Percentiles rank a stretch among this genome's conserved stretches.
These are phyloP conservation scores for Pseudocercospora fijiensis DNA, from an alignment of 2,329 filamentous ascomycete species.

Conservation along the genomic window DNA sequence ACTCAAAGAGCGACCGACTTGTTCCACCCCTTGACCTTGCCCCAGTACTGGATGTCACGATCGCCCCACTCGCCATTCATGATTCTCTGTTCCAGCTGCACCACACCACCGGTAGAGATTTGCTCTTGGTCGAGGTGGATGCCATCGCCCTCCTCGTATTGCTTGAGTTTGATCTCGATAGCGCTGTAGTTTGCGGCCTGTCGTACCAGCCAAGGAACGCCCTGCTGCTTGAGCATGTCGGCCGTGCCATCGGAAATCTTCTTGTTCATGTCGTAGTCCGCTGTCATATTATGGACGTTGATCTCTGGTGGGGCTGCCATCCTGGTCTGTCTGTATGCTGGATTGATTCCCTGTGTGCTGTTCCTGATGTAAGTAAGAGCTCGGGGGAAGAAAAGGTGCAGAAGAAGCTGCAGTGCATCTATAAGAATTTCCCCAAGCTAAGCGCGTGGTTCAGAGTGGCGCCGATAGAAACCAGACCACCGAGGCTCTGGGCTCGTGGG, in stretches of 20 bases:
- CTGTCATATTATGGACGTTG: conserved; percentile 66
- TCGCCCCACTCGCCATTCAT: conserved; percentile 61
- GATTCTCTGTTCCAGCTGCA: conserved; percentile 59
- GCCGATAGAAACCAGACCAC: conserved; percentile 3
- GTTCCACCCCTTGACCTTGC: conserved; percentile 63
- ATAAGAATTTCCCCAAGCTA: conserved; percentile 1
- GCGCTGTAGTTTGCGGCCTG: conserved; percentile 65
- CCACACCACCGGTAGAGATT: conserved; percentile 67
- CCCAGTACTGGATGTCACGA: conserved; percentile 79
- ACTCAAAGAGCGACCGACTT: conserved; percentile 20
- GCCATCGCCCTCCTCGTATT: conserved; percentile 44
- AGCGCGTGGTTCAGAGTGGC: conserved; percentile 4
- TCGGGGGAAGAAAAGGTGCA: neutral
- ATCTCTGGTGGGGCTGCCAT: conserved; percentile 72
- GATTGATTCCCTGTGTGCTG: neutral
- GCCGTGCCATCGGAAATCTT: conserved; percentile 68
- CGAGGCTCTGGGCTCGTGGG: conserved; percentile 5
- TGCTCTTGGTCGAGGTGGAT: conserved; percentile 56
- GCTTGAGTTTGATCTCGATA: conserved; percentile 62
- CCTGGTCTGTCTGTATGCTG: conserved; percentile 29
- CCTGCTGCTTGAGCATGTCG: conserved; percentile 63
- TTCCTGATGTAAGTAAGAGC: neutral
- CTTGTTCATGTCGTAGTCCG: conserved; percentile 75
- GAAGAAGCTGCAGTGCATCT: neutral
- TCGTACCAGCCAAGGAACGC: conserved; percentile 42